Evolutionary conservation across 176 grass and related monocot species (phyloP), one percentile per base, ranked within the genome.

Genomic region (Saccharum officinarum): DNA sequence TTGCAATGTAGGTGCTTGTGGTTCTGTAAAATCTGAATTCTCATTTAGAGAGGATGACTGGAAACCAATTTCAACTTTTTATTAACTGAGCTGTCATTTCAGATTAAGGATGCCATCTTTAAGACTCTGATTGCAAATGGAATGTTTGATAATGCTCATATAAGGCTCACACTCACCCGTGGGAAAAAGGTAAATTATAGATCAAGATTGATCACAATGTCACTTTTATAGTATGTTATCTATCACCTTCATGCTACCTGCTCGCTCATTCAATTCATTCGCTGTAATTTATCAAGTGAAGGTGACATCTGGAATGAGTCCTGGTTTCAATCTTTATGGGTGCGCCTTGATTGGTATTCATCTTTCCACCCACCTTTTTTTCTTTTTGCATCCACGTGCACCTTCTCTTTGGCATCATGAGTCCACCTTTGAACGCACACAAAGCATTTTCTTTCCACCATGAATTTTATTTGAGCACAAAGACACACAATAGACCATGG

Each of bases 281-380:
- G 26, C 42, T 80, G 15, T 82, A 64, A 81, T 66, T 30, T 33
- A 50, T 67, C 86, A 82, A 79, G 73, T 88, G 66, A 80, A 95
- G 96, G 96, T 98, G 75, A 98, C 96, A 89, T 98, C 96, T 79
- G 96, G 93, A 72, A 95, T 98, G 96, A 98, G 96, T 89, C 96
- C 93, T 52, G 81, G 81, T 71, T 98, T 98, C 84, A 98, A 98
- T 89, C 89, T 98, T 52, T 95, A 98, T 92, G 96, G 96, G 10
- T 98, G 96, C 76, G 80, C 71, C 74, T 89, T 98, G 76, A 98
- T 98, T 76, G 96, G 96, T 98, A 95, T 45, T 73, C 62, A 86
- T 75, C 72, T 61, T 31, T 47, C 66, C 60, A 25, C 67, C 73
- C 44, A 50, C 23, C n/a, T 46, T 26, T 73, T 73, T 69, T 31